A percentile compares a stretch with the other conserved stretches of the same genome.
Conservation (phyloP, 108 stramenopile genomes). For the Aurantiochytrium sp. region DNA sequence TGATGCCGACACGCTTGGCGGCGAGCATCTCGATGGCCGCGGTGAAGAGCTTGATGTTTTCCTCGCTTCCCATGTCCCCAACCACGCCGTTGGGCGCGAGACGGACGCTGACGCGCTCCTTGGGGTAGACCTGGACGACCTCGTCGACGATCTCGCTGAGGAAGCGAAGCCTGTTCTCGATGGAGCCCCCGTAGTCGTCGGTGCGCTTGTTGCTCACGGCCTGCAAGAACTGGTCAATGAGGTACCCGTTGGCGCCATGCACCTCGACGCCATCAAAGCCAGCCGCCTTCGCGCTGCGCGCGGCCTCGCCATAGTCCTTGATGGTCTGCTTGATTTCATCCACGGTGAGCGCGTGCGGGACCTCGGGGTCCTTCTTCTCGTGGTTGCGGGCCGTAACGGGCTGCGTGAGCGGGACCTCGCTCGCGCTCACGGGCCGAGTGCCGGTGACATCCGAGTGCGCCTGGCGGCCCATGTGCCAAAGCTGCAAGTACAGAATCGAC, state of each 20-base stretch:
- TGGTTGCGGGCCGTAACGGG: slow-evolving; percentile 25
- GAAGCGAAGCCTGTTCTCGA: slow-evolving; percentile 64
- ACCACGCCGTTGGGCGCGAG: slow-evolving; percentile 67
- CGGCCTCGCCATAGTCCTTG: slow-evolving; percentile 48
- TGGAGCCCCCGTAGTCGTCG: slow-evolving; percentile 59
- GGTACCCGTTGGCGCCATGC: slow-evolving; percentile 63
- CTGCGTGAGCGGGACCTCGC: background rate
- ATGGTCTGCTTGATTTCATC: slow-evolving; percentile 52
- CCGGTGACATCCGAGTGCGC: slow-evolving; percentile 55
- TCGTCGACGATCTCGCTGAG: slow-evolving; percentile 52
- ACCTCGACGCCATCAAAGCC: slow-evolving; percentile 66
- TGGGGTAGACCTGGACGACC: slow-evolving; percentile 35
- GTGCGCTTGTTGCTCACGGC: slow-evolving; percentile 48
- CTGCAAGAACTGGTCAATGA: slow-evolving; percentile 58
- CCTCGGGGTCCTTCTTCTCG: slow-evolving; percentile 49
- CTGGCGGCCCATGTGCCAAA: slow-evolving; percentile 67
- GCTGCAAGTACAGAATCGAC: slow-evolving; percentile 49
- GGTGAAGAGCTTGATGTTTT: slow-evolving; percentile 55
- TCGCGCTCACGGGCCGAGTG: slow-evolving; percentile 39
- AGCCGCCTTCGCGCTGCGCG: slow-evolving; percentile 42
- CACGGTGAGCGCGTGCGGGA: slow-evolving; percentile 41
- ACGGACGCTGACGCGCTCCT: slow-evolving; percentile 61
- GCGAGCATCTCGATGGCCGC: slow-evolving; percentile 52
- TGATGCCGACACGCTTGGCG: slow-evolving; percentile 56
- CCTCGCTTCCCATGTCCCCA: slow-evolving; percentile 63